A percentile compares a stretch with the other conserved stretches of the same genome.
Conservation (phyloP, 2,329 filamentous ascomycete species). For the Penicillium nordicum region DNA sequence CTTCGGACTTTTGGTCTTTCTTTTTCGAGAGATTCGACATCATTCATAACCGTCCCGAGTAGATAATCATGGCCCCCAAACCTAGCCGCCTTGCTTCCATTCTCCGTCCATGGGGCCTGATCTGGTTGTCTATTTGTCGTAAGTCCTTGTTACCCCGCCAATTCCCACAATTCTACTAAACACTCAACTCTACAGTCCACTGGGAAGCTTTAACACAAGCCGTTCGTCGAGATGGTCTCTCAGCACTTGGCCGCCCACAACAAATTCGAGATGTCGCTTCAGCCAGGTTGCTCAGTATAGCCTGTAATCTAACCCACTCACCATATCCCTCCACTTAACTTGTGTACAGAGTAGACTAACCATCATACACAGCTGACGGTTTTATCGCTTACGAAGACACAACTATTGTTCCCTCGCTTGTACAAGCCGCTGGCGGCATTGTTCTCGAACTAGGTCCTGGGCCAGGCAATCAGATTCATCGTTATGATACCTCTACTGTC, state of each 20-base stretch:
- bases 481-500: slow-evolving; percentile 35
- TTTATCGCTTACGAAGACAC: slow-evolving; percentile 37
- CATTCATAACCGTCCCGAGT: neutral
- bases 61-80: slow-evolving; percentile 1
- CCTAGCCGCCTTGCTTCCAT: slow-evolving; percentile 11
- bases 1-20: neutral
- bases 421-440: slow-evolving; percentile 31
- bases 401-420: slow-evolving; percentile 32
- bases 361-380: slow-evolving; percentile 15
- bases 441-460: slow-evolving; percentile 48
- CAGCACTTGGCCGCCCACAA: slow-evolving; percentile 7
- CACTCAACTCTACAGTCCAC: slow-evolving; percentile 13
- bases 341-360: neutral
- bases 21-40: neutral
- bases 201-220: slow-evolving; percentile 17
- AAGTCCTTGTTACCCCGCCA: neutral
- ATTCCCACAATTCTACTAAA: neutral
- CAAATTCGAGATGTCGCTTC: slow-evolving; percentile 20
- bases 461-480: slow-evolving; percentile 44
- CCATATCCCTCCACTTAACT: neutral
- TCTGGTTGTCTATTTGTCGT: slow-evolving; percentile 17
- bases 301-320: slow-evolving; percentile 9
- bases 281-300: slow-evolving; percentile 17
- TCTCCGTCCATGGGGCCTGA: slow-evolving; percentile 14
- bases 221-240: slow-evolving; percentile 15